Conservation (phyloP, 2,329 filamentous ascomycete species). For the Ceratocystis harringtonii region DNA sequence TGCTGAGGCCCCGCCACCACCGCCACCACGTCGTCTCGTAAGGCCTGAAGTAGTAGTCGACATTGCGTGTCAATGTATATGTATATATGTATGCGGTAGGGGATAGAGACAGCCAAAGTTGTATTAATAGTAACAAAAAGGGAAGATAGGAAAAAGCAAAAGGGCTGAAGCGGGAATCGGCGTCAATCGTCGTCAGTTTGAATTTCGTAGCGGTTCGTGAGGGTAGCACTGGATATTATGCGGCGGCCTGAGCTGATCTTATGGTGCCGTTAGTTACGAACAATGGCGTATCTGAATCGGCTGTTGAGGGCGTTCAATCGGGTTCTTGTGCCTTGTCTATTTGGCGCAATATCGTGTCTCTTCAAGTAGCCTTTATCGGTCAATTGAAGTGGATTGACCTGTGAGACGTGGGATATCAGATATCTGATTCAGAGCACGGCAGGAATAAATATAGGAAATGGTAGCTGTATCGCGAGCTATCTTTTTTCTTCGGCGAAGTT, state of each 20-base stretch:
- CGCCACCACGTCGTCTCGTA: constrained; percentile 54
- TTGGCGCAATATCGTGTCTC: too few relatives aligned
- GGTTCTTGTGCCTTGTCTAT: too few relatives aligned
- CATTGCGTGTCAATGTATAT: constrained; percentile 2
- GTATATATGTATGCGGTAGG: neutral
- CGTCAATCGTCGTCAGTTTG: neutral
- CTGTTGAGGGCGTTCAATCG: too few relatives aligned
- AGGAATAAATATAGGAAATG: neutral
- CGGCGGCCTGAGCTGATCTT: too few relatives aligned
- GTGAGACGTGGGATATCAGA: too few relatives aligned
- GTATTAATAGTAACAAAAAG: neutral
- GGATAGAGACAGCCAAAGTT: neutral
- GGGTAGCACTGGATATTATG: neutral
- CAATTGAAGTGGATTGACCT: too few relatives aligned
- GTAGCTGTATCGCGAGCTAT: neutral
- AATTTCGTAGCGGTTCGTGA: neutral
- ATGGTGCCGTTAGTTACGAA: too few relatives aligned
- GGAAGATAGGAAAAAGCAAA: neutral
- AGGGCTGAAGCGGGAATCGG: neutral
- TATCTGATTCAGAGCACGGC: too few relatives aligned
- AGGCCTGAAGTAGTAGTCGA: constrained; percentile 31
- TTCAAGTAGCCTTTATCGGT: too few relatives aligned
- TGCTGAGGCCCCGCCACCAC: constrained; percentile 43
- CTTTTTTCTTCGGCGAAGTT: neutral
- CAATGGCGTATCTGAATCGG: too few relatives aligned